Percentiles rank a stretch among this genome's conserved stretches.
phyloP scores from a whole-genome alignment of 306 rosid genomes.

The Rosa multiflora region DNA sequence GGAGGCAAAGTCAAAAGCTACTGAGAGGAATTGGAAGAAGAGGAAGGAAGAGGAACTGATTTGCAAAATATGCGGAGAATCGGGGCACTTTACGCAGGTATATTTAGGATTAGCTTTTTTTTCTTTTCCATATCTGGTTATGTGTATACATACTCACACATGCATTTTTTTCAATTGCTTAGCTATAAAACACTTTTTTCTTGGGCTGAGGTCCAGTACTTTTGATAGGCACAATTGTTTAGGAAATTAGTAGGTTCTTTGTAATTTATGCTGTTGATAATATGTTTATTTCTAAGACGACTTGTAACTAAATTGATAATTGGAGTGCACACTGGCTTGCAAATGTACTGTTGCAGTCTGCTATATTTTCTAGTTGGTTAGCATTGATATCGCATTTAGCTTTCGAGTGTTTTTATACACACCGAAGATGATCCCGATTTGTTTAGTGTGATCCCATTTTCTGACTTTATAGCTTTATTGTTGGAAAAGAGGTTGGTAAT shows the following conservation, averaged over 20 bases:
- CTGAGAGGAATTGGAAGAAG: slow-evolving; percentile 99
- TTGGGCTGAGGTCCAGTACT: neutral
- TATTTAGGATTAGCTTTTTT: neutral
- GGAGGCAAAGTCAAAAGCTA: slow-evolving; percentile 99
- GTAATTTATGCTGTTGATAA: no score
- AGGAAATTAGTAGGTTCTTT: neutral
- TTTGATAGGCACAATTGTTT: neutral
- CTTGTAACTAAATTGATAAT: neutral
- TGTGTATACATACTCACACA: neutral
- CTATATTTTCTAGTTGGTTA: neutral
- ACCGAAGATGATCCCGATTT: neutral
- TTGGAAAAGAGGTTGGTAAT: no score
- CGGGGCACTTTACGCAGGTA: slow-evolving; percentile 99
- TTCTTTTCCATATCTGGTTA: neutral
- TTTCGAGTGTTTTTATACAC: neutral
- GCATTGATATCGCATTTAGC: neutral
- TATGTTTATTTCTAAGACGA: neutral
- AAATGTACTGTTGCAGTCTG: neutral
- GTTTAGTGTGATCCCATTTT: no score
- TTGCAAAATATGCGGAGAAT: slow-evolving; percentile 93
- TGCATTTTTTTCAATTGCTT: neutral
- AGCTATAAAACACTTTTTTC: neutral
- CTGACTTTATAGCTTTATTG: no score
- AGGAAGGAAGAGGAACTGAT: slow-evolving; percentile 98
- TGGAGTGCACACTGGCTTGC: neutral